Evolutionary conservation across 2,329 filamentous ascomycete species (phyloP).

Genomic region (Hirsutella rhossiliensis): DNA sequence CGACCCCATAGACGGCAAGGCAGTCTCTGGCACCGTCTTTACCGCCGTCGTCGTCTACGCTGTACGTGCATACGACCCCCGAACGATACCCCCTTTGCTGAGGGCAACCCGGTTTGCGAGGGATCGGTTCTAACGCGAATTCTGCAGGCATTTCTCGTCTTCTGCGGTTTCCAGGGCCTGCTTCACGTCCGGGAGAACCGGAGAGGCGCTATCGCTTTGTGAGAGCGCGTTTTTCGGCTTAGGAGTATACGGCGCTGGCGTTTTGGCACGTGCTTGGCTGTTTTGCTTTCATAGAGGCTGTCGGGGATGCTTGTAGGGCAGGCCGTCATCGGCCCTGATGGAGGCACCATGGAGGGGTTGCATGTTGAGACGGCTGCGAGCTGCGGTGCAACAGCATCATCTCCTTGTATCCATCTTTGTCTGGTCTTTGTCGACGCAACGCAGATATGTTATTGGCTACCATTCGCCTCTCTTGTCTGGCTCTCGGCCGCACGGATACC

Average conservation of each 20-base stretch:
- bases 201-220: conserved; percentile 72
- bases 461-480: no score
- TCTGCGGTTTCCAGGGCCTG: conserved; percentile 81
- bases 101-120: no score
- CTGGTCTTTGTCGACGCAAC: no score
- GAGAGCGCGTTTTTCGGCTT: conserved; percentile 7
- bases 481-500: no score
- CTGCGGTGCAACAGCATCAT: neutral
- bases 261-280: neutral
- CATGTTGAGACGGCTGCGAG: neutral
- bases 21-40: conserved; percentile 77
- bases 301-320: neutral
- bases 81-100: neutral
- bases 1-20: conserved; percentile 59
- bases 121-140: neutral
- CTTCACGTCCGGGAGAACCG: conserved; percentile 75
- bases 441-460: no score
- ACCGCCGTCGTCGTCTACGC: conserved; percentile 78
- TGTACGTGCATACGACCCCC: conserved; percentile 41
- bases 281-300: neutral
- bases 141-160: conserved; percentile 70
- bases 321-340: neutral
- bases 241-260: neutral
- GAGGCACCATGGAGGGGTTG: no score
- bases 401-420: no score